Conservation (phyloP, 2,329 filamentous ascomycete species). For the Cordyceps cicadae region DNA sequence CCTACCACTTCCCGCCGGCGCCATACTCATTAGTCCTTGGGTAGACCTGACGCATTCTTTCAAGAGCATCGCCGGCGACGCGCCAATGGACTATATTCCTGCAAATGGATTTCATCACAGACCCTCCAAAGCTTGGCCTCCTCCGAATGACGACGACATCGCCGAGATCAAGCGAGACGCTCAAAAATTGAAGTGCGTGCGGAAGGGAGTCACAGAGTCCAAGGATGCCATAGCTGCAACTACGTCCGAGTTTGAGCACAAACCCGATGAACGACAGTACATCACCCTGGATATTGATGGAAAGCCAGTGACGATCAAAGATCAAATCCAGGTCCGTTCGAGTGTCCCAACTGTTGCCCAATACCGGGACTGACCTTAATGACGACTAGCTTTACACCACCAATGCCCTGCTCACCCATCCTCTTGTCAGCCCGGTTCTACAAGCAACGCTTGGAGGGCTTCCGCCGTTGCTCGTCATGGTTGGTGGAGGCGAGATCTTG, state of each 20-base stretch:
- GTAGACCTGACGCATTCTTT: slow-evolving; percentile 94
- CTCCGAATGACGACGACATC: slow-evolving; percentile 72
- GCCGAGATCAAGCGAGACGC: slow-evolving; percentile 43
- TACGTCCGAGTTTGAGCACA: background rate
- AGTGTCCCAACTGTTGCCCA: background rate
- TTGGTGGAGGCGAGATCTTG: slow-evolving; percentile 80
- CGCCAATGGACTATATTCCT: slow-evolving; percentile 79
- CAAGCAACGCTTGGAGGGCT: slow-evolving; percentile 85
- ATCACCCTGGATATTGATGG: slow-evolving; percentile 65
- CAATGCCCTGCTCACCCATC: slow-evolving; percentile 78
- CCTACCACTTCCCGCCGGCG: slow-evolving; percentile 78
- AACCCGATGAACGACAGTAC: slow-evolving; percentile 20
- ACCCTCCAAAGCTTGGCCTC: slow-evolving; percentile 86
- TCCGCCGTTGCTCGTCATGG: slow-evolving; percentile 77
- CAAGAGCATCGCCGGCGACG: slow-evolving; percentile 70
- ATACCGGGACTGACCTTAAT: background rate
- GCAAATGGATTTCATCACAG: slow-evolving; percentile 81
- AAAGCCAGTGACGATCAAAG: slow-evolving; percentile 63
- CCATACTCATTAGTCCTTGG: slow-evolving; percentile 89
- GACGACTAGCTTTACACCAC: slow-evolving; percentile 56
- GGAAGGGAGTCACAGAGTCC: background rate
- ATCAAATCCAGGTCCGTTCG: slow-evolving; percentile 78
- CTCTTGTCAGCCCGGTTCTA: slow-evolving; percentile 79
- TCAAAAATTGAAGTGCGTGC: slow-evolving; percentile 29
- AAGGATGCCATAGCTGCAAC: background rate